A percentile compares a stretch with the other conserved stretches of the same genome.
phyloP scores from a whole-genome alignment of 2,329 filamentous ascomycete species.

The Dichotomopilus funicola region DNA sequence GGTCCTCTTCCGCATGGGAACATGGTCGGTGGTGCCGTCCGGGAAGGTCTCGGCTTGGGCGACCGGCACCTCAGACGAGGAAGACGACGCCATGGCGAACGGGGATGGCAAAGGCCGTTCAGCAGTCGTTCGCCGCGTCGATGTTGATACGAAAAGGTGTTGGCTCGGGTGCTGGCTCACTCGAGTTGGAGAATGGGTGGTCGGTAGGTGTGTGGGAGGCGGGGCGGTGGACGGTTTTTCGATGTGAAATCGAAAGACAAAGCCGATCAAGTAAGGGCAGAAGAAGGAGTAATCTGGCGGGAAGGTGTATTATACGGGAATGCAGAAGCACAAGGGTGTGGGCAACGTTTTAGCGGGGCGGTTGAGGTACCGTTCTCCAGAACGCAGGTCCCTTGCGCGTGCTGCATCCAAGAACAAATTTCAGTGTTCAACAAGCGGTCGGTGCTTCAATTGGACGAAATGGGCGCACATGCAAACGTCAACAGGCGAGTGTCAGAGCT shows the following conservation, averaged over 20 bases:
- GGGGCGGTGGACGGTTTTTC: background rate
- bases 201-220: background rate
- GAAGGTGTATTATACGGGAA: constrained; percentile 20
- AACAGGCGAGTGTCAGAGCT: background rate
- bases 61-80: constrained; percentile 30
- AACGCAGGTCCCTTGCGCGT: constrained; percentile 5
- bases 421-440: background rate
- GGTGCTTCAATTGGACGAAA: constrained; percentile 1
- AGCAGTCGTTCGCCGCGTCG: constrained; percentile 6
- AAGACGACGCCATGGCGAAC: constrained; percentile 32
- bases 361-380: constrained; percentile 1
- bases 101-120: constrained; percentile 4
- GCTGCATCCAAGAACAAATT: constrained; percentile 3
- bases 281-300: constrained; percentile 2
- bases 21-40: constrained; percentile 51
- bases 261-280: constrained; percentile 1
- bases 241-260: background rate
- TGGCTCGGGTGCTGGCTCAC: constrained; percentile 5
- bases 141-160: constrained; percentile 8
- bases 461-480: background rate
- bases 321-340: constrained; percentile 11
- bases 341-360: constrained; percentile 9
- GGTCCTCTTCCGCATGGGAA: constrained; percentile 42
- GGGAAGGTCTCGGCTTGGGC: constrained; percentile 37
- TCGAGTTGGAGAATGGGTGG: constrained; percentile 1